Evolutionary conservation across 805 yeast species (phyloP).

Genomic region (Brettanomyces nanus): DNA sequence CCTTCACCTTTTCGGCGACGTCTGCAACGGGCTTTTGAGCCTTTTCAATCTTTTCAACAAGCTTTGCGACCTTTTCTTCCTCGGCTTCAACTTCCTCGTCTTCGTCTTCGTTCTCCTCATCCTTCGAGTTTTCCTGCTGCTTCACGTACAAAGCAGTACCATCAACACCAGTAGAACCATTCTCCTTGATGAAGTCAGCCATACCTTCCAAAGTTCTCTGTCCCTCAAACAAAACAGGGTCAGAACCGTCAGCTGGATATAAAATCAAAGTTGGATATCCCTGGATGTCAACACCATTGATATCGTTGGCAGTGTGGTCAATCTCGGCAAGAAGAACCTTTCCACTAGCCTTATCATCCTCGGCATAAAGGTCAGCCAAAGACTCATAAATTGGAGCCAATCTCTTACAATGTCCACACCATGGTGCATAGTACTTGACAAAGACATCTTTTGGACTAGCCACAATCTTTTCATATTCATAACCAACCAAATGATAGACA

Average conservation of each 20-base stretch:
- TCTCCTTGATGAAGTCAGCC: slow-evolving; percentile 59
- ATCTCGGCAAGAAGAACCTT: slow-evolving; percentile 74
- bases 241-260: slow-evolving; percentile 75
- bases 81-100: slow-evolving; percentile 1
- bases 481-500: slow-evolving; percentile 70
- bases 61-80: background rate
- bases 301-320: slow-evolving; percentile 88
- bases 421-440: slow-evolving; percentile 92
- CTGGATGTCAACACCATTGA: slow-evolving; percentile 58
- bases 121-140: slow-evolving; percentile 20
- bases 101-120: slow-evolving; percentile 18
- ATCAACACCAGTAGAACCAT: slow-evolving; percentile 58
- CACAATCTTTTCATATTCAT: slow-evolving; percentile 67
- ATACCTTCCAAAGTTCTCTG: slow-evolving; percentile 68
- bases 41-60: background rate
- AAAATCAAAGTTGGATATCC: slow-evolving; percentile 92
- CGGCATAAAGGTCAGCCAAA: slow-evolving; percentile 60
- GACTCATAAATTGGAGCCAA: slow-evolving; percentile 86
- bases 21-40: slow-evolving; percentile 1
- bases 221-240: slow-evolving; percentile 60
- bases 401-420: slow-evolving; percentile 96
- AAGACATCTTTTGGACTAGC: slow-evolving; percentile 60
- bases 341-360: slow-evolving; percentile 37
- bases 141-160: slow-evolving; percentile 29
- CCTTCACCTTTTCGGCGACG: background rate